A percentile compares a stretch with the other conserved stretches of the same genome.
These are phyloP conservation scores for Fusarium neocosmosporiellum DNA, from an alignment of 2,329 filamentous ascomycete species.

Conservation along the genomic window DNA sequence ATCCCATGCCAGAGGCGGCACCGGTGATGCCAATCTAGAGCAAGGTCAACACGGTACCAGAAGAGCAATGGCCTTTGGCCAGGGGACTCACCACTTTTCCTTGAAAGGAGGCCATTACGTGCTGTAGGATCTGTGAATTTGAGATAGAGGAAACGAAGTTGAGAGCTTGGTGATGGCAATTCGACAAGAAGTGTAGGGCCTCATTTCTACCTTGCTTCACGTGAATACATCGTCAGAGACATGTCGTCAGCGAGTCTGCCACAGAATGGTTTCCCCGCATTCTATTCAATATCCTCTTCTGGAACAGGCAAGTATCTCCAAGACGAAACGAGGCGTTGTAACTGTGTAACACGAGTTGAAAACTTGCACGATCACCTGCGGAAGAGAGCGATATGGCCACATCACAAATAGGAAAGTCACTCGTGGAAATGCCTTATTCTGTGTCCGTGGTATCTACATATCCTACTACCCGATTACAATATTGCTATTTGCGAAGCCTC, in stretches of 20 bases:
- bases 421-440: neutral
- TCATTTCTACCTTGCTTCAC: neutral
- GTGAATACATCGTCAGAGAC: neutral
- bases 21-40: slow-evolving; percentile 32
- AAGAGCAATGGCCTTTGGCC: neutral
- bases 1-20: slow-evolving; percentile 35
- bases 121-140: neutral
- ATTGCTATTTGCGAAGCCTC: neutral
- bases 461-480: neutral
- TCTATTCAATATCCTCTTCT: neutral
- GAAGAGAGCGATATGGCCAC: neutral
- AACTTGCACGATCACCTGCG: neutral
- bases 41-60: neutral
- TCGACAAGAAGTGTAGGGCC: neutral
- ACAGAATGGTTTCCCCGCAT: neutral
- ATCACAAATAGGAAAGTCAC: neutral
- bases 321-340: neutral
- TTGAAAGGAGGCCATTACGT: neutral
- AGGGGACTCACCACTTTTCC: slow-evolving; percentile 6
- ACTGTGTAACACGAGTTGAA: neutral
- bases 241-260: neutral
- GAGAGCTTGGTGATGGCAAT: neutral
- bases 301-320: slow-evolving; percentile 17
- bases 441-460: neutral
- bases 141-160: neutral